Base-by-base conservation (phyloP, 768 basidiomycete genomes). In the Termitomyces sp. region DNA sequence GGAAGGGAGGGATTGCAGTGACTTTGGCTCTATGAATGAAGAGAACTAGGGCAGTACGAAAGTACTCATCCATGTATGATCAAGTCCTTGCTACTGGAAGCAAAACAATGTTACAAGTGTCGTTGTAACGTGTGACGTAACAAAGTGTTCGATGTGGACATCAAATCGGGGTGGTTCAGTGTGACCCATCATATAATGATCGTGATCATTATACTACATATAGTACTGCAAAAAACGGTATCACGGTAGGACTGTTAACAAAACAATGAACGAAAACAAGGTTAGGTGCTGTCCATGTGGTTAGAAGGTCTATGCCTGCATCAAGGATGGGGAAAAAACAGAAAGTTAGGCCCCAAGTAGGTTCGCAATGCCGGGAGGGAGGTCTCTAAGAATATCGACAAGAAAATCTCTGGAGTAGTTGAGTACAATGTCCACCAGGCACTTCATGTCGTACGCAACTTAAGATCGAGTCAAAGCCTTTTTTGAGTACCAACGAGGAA, bases 401-500 rank as follows among this genome's bases (percentile, higher is more conserved):
- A 74, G 69, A 16, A 80, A 33, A 62, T 83, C 75, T 66, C 84
- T 81, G 2, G 72, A 63, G 5, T 66, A 65, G 62, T 88, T 73
- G 41, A 87, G 69, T 28, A 81, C 53, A 4, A 70, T 70, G 61
- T 85, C 83, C 33, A 87, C 51, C 26, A 81, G 58, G 64, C 87
- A 87, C 66, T 89, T 87, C 67, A 86, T 65, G 10, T 82, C 70
- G 59, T 83, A 82, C 9, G 85, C 71, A 60, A 82, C 87, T 88
- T 51, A 1, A 42, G 16, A 44, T 26, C 24, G 31, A 15, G 47
- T 37, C 18, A 46, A 48, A 5, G 28, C 5, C n/a, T 48, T 22
- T 20, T 28, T 13, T 20, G 9, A 28, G 58, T 44, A 37, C 54
- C 54, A 50, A 56, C 15, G 51, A 34, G 39, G 28, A 10, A 28